Evolutionary conservation across 1,139 yeast genomes (phyloP).

Genomic region (Diutina rugosa): DNA sequence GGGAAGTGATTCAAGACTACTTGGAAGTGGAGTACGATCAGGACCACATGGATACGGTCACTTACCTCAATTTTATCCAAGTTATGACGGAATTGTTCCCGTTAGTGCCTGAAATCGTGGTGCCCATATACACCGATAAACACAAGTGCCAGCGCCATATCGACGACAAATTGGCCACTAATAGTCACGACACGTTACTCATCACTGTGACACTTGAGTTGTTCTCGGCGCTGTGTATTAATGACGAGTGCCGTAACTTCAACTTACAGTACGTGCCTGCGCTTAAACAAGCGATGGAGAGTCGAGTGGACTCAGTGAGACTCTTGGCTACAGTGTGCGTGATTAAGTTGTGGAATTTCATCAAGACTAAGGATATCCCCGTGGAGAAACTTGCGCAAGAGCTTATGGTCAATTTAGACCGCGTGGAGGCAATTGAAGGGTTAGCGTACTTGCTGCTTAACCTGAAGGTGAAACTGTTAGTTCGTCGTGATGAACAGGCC

Average conservation of each 20-base stretch:
- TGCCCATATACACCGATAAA: conserved; percentile 11
- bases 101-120: conserved; percentile 12
- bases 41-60: conserved; percentile 6
- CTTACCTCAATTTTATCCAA: conserved; percentile 13
- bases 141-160: neutral
- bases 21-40: conserved; percentile 13
- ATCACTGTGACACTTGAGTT: conserved; percentile 3
- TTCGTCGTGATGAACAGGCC: conserved; percentile 6
- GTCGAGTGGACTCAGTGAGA: neutral
- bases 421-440: conserved; percentile 4
- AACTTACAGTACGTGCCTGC: conserved; percentile 5
- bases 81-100: conserved; percentile 15
- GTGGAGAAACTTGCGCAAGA: conserved; percentile 4
- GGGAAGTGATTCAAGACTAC: conserved; percentile 12
- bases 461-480: conserved; percentile 3
- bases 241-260: conserved; percentile 7
- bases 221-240: conserved; percentile 6
- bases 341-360: conserved; percentile 8
- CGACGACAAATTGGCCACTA: neutral
- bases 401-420: conserved; percentile 2
- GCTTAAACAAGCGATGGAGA: conserved; percentile 5
- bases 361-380: conserved; percentile 6
- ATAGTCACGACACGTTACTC: neutral
- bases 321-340: conserved; percentile 6
- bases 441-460: conserved; percentile 7